phyloP scores from a whole-genome alignment of 2,329 filamentous ascomycete genomes.

The Dendryphion nanum region DNA sequence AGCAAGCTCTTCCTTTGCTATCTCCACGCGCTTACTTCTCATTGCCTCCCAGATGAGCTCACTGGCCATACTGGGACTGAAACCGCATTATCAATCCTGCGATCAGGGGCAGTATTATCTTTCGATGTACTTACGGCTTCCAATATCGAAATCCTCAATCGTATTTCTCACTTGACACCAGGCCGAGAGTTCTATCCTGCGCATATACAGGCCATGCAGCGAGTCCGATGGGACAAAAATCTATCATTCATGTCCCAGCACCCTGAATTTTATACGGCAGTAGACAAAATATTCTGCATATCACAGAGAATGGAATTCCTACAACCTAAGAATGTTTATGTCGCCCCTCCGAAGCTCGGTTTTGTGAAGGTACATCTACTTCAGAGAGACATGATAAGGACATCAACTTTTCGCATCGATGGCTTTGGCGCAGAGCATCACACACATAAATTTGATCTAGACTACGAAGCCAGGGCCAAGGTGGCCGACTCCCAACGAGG shows the following conservation, averaged over 20 bases:
- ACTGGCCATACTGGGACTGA: conserved; percentile 55
- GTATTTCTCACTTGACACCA: conserved; percentile 35
- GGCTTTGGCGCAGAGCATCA: conserved; percentile 34
- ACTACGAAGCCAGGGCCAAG: conserved; percentile 20
- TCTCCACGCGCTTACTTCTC: conserved; percentile 56
- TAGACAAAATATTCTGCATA: conserved; percentile 24
- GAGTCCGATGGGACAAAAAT: conserved; percentile 40
- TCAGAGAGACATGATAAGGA: conserved; percentile 28
- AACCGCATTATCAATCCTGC: conserved; percentile 50
- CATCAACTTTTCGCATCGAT: conserved; percentile 24
- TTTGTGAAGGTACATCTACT: conserved; percentile 16
- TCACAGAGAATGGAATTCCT: conserved; percentile 15
- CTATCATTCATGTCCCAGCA: conserved; percentile 39
- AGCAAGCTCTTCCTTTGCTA: conserved; percentile 53
- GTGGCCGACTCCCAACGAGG: conserved; percentile 7
- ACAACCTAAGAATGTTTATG: conserved; percentile 5
- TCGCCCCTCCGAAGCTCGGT: conserved; percentile 5
- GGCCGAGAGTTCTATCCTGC: conserved; percentile 45
- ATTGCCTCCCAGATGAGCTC: conserved; percentile 51
- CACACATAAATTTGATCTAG: conserved; percentile 14
- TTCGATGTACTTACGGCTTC: conserved; percentile 38
- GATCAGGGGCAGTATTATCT: conserved; percentile 52
- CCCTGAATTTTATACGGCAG: conserved; percentile 17
- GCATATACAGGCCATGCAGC: conserved; percentile 44
- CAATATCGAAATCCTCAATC: conserved; percentile 17